Evolutionary conservation across 345 rosid species (phyloP).

Genomic region (Litchi chinensis): DNA sequence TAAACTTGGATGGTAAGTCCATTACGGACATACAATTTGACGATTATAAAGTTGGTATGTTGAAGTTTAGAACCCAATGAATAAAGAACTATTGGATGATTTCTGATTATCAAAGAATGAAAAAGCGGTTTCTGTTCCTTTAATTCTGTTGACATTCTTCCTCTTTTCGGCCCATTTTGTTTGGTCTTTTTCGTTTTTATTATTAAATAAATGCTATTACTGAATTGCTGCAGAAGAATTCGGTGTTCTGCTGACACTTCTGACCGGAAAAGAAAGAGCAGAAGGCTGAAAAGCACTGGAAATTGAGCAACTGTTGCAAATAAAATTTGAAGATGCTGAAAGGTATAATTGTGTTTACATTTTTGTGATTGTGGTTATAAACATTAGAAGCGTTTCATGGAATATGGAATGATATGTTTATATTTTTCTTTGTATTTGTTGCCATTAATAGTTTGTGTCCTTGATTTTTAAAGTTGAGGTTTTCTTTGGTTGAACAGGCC

Average conservation of each 20-base stretch:
- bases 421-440: background rate
- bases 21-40: too few species aligned
- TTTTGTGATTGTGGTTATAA: background rate
- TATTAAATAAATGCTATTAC: background rate
- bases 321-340: constrained; percentile 52
- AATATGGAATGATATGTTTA: background rate
- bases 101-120: background rate
- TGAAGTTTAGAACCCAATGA: background rate
- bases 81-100: background rate
- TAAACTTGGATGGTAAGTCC: background rate
- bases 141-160: background rate
- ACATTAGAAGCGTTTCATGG: background rate
- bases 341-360: constrained; percentile 45
- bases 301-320: constrained; percentile 48
- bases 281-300: constrained; percentile 77
- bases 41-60: too few species aligned
- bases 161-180: background rate
- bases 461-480: background rate
- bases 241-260: constrained; percentile 78
- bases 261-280: constrained; percentile 57
- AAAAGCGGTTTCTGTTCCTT: background rate
- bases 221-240: constrained; percentile 62
- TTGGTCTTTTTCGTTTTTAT: background rate
- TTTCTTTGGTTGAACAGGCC: constrained; percentile 55
- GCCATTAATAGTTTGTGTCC: background rate